A percentile compares a stretch with the other conserved stretches of the same genome.
Evolutionary conservation across 139 green algal genomes (phyloP).

Genomic region (Ettlia oleoabundans): DNA sequence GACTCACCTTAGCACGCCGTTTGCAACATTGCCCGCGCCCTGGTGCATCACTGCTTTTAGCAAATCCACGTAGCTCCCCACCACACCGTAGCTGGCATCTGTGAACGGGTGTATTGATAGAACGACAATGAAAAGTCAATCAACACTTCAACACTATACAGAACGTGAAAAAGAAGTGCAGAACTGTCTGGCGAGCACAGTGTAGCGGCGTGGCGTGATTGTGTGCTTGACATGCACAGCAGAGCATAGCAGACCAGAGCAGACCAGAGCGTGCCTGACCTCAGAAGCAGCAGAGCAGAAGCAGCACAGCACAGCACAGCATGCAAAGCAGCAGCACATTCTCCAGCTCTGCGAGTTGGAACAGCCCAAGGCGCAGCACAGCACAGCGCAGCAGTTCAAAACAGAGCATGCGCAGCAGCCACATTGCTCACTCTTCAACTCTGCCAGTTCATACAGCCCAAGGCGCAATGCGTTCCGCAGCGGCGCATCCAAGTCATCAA

Average conservation of each 20-base stretch:
- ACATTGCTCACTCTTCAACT: slow-evolving; percentile 35
- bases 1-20: slow-evolving; percentile 57
- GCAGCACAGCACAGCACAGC: background rate
- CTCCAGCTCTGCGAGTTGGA: too few species aligned
- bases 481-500: slow-evolving; percentile 18
- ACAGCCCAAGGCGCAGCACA: too few species aligned
- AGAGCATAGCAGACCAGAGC: background rate
- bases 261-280: too few species aligned
- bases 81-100: slow-evolving; percentile 22
- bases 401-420: background rate
- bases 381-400: background rate
- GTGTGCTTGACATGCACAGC: background rate
- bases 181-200: too few species aligned
- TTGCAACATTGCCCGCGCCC: slow-evolving; percentile 58
- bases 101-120: slow-evolving; percentile 21
- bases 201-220: too few species aligned
- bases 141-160: background rate
- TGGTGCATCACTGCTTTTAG: slow-evolving; percentile 57
- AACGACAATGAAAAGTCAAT: background rate
- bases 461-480: slow-evolving; percentile 71
- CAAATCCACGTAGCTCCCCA: slow-evolving; percentile 82
- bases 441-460: slow-evolving; percentile 75
- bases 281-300: background rate
- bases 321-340: background rate
- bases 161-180: too few species aligned